Percentiles rank a stretch among this genome's conserved stretches.
These are phyloP conservation scores for Sequoia sempervirens DNA, from an alignment of 75 land plant species.

Conservation along the genomic window DNA sequence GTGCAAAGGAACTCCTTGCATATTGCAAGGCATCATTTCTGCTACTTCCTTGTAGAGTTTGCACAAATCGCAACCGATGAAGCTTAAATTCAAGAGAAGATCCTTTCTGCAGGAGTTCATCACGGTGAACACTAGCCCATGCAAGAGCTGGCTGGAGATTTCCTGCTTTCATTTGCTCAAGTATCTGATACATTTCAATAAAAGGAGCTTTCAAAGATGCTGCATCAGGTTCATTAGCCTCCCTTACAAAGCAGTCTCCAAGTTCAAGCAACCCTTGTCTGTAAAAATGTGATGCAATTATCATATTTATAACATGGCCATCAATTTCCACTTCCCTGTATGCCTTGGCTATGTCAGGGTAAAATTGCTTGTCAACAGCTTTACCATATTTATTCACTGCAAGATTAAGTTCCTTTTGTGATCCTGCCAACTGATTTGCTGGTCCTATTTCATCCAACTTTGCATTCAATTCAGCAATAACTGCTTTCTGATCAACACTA, in stretches of 20 bases:
- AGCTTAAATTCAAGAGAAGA: slow-evolving; percentile 76
- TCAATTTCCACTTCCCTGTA: slow-evolving; percentile 82
- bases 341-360: slow-evolving; percentile 74
- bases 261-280: slow-evolving; percentile 78
- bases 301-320: slow-evolving; percentile 53
- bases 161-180: slow-evolving; percentile 49
- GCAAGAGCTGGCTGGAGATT: slow-evolving; percentile 76
- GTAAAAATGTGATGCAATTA: slow-evolving; percentile 78
- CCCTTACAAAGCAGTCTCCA: slow-evolving; percentile 72
- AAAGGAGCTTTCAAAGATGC: slow-evolving; percentile 56
- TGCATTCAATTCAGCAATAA: slow-evolving; percentile 48
- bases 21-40: slow-evolving; percentile 60
- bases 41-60: slow-evolving; percentile 56
- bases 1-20: slow-evolving; percentile 57
- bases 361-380: slow-evolving; percentile 67
- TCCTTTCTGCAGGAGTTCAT: slow-evolving; percentile 51
- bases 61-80: slow-evolving; percentile 76
- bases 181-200: slow-evolving; percentile 68
- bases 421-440: slow-evolving; percentile 49
- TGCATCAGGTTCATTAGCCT: slow-evolving; percentile 57
- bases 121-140: slow-evolving; percentile 59
- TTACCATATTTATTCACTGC: slow-evolving; percentile 73
- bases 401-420: slow-evolving; percentile 73
- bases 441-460: slow-evolving; percentile 63
- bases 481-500: slow-evolving; percentile 21